Percentiles rank a stretch among this genome's conserved stretches.
Conservation (phyloP, 2,329 filamentous ascomycete species). For the Xylaria digitata region DNA sequence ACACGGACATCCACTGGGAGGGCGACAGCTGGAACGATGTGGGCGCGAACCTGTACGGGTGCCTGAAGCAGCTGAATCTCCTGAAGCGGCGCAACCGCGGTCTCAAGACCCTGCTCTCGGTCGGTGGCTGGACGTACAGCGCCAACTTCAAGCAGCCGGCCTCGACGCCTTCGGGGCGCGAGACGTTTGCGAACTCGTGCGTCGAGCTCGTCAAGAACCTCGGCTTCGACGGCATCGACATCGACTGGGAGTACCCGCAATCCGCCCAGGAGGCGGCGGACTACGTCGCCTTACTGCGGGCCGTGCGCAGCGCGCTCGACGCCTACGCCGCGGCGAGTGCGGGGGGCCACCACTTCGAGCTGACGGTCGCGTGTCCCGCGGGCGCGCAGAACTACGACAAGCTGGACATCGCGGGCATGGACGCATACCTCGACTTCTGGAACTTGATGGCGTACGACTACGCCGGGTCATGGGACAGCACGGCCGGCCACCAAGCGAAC, state of each 20-base stretch:
- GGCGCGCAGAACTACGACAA: conserved; percentile 71
- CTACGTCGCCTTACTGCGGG: conserved; percentile 69
- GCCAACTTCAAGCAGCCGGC: conserved; percentile 82
- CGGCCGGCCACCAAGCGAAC: conserved; percentile 84
- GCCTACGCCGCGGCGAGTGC: conserved; percentile 56
- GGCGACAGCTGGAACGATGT: conserved; percentile 76
- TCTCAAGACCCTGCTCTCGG: conserved; percentile 85
- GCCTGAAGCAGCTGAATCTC: conserved; percentile 87
- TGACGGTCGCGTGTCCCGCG: conserved; percentile 73
- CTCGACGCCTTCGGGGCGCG: conserved; percentile 75
- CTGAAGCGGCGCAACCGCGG: conserved; percentile 84
- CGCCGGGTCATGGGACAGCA: conserved; percentile 81
- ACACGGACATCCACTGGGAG: conserved; percentile 79
- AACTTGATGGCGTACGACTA: conserved; percentile 92
- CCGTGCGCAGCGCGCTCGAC: conserved; percentile 68
- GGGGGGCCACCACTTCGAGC: conserved; percentile 62
- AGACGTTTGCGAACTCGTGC: conserved; percentile 77
- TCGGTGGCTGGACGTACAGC: conserved; percentile 94
- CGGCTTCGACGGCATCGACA: conserved; percentile 79
- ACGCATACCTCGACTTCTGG: conserved; percentile 76
- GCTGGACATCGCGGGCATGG: conserved; percentile 73
- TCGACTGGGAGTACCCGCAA: conserved; percentile 77
- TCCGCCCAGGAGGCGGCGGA: conserved; percentile 64
- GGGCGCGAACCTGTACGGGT: conserved; percentile 87
- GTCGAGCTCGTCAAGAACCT: conserved; percentile 82